phyloP scores from a whole-genome alignment of 495 filamentous ascomycete species.

The Hypoxylon fragiforme region DNA sequence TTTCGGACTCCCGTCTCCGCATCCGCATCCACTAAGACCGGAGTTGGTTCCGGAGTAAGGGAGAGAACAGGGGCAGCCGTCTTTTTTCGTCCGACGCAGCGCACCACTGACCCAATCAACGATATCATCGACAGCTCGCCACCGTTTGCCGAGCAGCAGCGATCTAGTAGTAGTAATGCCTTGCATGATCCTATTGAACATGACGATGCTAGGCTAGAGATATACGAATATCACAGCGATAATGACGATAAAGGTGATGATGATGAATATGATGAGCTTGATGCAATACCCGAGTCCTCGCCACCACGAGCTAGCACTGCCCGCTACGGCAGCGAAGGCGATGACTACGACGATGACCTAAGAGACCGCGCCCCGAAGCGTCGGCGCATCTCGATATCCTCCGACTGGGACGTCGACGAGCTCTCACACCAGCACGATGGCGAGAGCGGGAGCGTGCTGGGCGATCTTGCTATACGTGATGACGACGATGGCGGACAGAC shows the following conservation, averaged over 20 bases:
- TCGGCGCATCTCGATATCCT: constrained; percentile 38
- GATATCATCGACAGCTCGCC: constrained; percentile 35
- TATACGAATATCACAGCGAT: constrained; percentile 16
- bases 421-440: background rate
- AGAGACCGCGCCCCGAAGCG: constrained; percentile 21
- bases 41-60: constrained; percentile 11
- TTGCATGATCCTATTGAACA: no score
- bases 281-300: no score
- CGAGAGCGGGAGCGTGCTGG: constrained; percentile 1
- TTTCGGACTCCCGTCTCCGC: constrained; percentile 20
- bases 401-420: constrained; percentile 4
- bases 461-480: constrained; percentile 9
- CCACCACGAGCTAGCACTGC: no score
- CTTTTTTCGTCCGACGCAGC: constrained; percentile 28
- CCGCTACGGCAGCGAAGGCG: no score
- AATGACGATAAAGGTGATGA: constrained; percentile 10
- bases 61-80: no score
- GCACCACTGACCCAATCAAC: constrained; percentile 23
- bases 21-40: constrained; percentile 12
- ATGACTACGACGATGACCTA: constrained; percentile 11
- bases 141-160: constrained; percentile 1
- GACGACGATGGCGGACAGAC: background rate
- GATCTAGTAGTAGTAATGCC: background rate
- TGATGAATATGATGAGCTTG: constrained; percentile 1
- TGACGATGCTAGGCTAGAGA: no score